phyloP scores from a whole-genome alignment of 2,329 filamentous ascomycete genomes.

The Trichoderma brevicompactum region DNA sequence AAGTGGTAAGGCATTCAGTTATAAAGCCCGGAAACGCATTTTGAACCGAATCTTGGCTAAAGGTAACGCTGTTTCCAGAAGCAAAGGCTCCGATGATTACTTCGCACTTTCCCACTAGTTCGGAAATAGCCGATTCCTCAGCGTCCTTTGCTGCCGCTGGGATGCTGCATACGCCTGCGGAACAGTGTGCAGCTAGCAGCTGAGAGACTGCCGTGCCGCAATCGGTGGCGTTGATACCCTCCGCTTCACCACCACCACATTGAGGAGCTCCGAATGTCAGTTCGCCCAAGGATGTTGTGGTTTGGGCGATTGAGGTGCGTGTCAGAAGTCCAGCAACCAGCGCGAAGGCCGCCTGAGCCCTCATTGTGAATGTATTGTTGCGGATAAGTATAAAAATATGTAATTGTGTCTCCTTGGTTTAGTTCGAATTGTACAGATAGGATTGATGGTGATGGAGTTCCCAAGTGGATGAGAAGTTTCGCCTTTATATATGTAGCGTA shows the following conservation, averaged over 20 bases:
- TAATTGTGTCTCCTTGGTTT: too few relatives aligned
- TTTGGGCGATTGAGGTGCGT: background rate
- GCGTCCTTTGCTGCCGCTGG: background rate
- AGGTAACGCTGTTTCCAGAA: constrained; percentile 6
- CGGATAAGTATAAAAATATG: too few relatives aligned
- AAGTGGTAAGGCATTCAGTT: background rate
- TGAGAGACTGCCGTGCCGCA: constrained; percentile 13
- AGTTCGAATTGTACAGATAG: background rate
- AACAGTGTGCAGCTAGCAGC: constrained; percentile 2
- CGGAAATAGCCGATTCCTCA: background rate
- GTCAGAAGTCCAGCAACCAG: constrained; percentile 10
- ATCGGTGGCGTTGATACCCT: background rate
- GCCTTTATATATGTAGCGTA: background rate
- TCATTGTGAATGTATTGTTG: background rate
- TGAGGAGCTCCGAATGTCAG: constrained; percentile 2
- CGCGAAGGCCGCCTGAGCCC: constrained; percentile 6
- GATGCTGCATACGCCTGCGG: constrained; percentile 9
- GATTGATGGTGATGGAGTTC: background rate
- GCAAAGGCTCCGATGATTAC: constrained; percentile 15
- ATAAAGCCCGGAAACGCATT: constrained; percentile 12
- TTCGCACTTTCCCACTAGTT: constrained; percentile 1
- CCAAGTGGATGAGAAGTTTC: background rate
- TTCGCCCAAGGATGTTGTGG: background rate
- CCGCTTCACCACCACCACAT: background rate
- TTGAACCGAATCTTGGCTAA: constrained; percentile 11